Base-by-base conservation (phyloP, 371 early-diverging fungal species). In the Mortierella sp. region DNA sequence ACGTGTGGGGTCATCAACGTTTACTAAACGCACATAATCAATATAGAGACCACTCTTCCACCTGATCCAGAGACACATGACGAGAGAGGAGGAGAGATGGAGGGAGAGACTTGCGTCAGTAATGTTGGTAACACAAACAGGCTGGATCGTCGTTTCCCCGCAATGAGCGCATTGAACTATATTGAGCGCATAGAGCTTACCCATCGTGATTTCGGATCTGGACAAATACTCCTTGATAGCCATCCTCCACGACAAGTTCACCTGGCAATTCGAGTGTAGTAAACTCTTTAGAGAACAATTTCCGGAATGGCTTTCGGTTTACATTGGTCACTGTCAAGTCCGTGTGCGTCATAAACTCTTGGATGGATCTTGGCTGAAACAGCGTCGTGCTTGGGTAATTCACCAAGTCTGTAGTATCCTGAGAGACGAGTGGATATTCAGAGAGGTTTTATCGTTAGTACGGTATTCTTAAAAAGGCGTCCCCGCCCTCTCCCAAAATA, bases 11-110 rank as follows among this genome's bases (percentile, higher is more conserved):
- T 72, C 73, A 21, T 79, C 70, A 62, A 72, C 0, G 48, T 72
- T 57, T 48, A 79, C 70, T 6, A 79, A 58, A 23, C 67, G 69
- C 16, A 62, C 79, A 66, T 66, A 79, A 48, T 79, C 79, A 47
- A 79, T 59, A 2, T 29, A 69, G 1, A 79, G 59, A 1, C 79
- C 79, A 15, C 73, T 72, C 19, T 79, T 79, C 79, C 79, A 79
- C 9, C 79, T 79, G 47, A 18, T 4, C 7, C n/a, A 43, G 53
- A n/a, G 29, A 45, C 50, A 53, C 0, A 23, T 52, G n/a, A 2
- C 1, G 44, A 21, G n/a, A 6, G 16, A 26, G 21, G 23, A 16
- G 14, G 15, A 23, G 0, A 18, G 19, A 11, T 21, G 7, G 43
- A 18, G 21, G 30, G 37, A 45, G 43, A 7, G 6, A 46, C 37